Percentiles rank a stretch among this genome's conserved stretches.
Evolutionary conservation across 805 yeast genomes (phyloP).

Genomic region (Candida pseudofarinosa): DNA sequence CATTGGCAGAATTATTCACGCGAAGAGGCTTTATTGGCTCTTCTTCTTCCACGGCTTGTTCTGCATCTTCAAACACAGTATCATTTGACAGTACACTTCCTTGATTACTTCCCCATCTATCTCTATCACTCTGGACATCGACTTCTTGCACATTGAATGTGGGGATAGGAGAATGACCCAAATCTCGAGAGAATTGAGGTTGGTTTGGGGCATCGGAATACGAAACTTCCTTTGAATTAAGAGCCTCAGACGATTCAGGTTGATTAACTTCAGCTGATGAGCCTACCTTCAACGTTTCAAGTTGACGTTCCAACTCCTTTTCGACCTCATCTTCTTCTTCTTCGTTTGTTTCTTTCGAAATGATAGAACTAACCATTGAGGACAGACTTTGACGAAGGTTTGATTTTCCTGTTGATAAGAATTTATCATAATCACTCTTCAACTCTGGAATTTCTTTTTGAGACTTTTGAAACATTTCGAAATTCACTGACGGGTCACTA

Average conservation of each 20-base stretch:
- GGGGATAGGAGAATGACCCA: background rate
- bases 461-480: constrained; percentile 12
- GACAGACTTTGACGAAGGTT: constrained; percentile 26
- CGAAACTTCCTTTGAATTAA: background rate
- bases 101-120: background rate
- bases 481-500: constrained; percentile 9
- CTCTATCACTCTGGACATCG: background rate
- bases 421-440: constrained; percentile 24
- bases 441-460: constrained; percentile 11
- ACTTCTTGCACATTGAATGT: constrained; percentile 1
- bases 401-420: constrained; percentile 4
- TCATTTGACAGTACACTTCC: background rate
- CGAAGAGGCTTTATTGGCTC: background rate
- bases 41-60: background rate
- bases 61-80: background rate
- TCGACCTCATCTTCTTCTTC: constrained; percentile 32
- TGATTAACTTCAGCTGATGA: background rate
- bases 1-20: background rate
- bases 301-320: constrained; percentile 35
- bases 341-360: constrained; percentile 30
- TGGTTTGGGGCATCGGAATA: background rate
- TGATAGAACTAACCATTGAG: constrained; percentile 40
- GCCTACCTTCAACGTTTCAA: constrained; percentile 29
- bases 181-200: background rate
- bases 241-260: background rate